Conservation (phyloP, 441 rosid species). For the Jatropha multifida region DNA sequence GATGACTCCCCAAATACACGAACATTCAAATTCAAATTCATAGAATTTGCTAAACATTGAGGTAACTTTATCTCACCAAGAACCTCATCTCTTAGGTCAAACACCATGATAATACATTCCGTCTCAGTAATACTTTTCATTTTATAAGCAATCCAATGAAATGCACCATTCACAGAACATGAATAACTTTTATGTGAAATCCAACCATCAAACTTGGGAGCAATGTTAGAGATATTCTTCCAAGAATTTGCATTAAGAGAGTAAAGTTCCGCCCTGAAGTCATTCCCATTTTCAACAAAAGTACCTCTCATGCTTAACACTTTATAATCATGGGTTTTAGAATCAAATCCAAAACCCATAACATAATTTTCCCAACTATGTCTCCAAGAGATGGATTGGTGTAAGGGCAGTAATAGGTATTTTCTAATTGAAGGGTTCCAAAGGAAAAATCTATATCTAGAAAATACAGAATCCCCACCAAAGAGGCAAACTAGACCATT, state of each 20-base stretch:
- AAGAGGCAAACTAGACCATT: slow-evolving; percentile 7
- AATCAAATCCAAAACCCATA: slow-evolving; percentile 26
- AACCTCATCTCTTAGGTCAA: slow-evolving; percentile 21
- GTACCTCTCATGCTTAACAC: not conserved
- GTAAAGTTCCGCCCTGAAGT: slow-evolving; percentile 1
- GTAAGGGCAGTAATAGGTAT: not conserved
- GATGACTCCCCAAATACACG: slow-evolving; percentile 17
- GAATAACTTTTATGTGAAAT: not conserved
- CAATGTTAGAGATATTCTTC: slow-evolving; percentile 4
- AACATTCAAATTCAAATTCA: not conserved
- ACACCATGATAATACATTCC: slow-evolving; percentile 5
- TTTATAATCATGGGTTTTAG: slow-evolving; percentile 20
- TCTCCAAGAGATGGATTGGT: not conserved
- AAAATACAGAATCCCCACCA: no score
- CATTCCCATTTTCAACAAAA: not conserved
- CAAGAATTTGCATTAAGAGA: slow-evolving; percentile 19
- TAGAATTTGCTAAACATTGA: not conserved
- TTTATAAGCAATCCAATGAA: slow-evolving; percentile 18
- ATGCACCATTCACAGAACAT: slow-evolving; percentile 17
- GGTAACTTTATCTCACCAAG: slow-evolving; percentile 21
- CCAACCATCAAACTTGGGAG: not conserved
- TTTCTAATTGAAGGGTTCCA: slow-evolving; percentile 18
- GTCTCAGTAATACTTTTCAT: not conserved
- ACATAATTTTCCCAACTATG: no score
- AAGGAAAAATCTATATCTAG: not conserved